Conservation (phyloP, 176 grass and related monocot genomes). For the Poa pratensis region DNA sequence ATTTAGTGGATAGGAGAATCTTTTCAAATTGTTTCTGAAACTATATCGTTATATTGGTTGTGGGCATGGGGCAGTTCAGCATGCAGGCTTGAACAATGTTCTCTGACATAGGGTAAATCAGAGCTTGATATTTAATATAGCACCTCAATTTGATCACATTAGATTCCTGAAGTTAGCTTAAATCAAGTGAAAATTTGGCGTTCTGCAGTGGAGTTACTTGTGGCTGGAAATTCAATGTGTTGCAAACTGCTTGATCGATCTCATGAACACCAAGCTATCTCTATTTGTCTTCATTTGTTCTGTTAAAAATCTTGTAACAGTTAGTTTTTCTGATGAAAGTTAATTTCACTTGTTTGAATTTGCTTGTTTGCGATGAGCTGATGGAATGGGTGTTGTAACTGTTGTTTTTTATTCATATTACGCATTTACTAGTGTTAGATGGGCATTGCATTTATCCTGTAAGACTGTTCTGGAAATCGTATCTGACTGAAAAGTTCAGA, state of each 20-base stretch:
- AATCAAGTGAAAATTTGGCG: constrained; percentile 10
- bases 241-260: constrained; percentile 5
- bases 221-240: background rate
- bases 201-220: background rate
- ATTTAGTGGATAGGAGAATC: background rate
- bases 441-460: background rate
- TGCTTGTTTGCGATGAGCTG: background rate
- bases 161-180: background rate
- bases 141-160: constrained; percentile 17
- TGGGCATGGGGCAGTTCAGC: background rate
- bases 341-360: background rate
- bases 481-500: constrained; percentile 1
- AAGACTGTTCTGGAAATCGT: background rate
- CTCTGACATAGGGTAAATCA: background rate
- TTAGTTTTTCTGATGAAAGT: background rate
- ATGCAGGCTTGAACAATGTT: background rate
- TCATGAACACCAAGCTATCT: background rate
- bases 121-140: background rate
- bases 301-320: background rate
- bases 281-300: background rate
- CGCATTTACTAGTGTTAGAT: constrained; percentile 9
- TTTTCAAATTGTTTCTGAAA: background rate
- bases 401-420: background rate
- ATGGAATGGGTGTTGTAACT: background rate
- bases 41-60: background rate